Evolutionary conservation across 306 rosid genomes (phyloP), one percentile per base, ranked within the genome.

Genomic region (Fagus sylvatica): DNA sequence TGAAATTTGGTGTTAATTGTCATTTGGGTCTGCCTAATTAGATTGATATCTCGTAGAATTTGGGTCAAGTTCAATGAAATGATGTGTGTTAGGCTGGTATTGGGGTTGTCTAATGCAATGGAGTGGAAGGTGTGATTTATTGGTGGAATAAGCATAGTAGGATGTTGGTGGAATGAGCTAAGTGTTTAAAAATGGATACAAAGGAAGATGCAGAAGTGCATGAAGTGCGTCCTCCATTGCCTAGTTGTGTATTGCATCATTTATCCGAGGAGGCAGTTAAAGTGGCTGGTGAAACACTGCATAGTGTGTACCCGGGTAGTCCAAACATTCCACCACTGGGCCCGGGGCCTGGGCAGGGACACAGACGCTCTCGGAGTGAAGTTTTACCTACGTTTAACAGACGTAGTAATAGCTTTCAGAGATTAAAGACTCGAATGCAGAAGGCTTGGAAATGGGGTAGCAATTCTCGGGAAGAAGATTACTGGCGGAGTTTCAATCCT

Each of bases 361-460:
- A 92, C 82, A 86, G 92, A 75, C 85, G 97, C 9, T 61, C 81
- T 75, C 93, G 78, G 28, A 92, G 97, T 86, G 98, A 92, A 74
- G 61, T 89, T 78, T 73, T 73, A 54, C 34, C 71, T 12, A 57
- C 74, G 41, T 81, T 69, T 32, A 78, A 80, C 71, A 77, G 73
- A 54, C 94, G 92, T 19, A 84, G 67, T 73, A 72, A 84, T 54
- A 89, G 97, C 85, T 81, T 88, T 59, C 90, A 94, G 74, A 88
- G 82, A 84, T 77, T 94, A 60, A 94, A 84, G 83, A 76, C 71
- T 76, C 95, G 85, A 41, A 76, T 94, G 80, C 87, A 91, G 76
- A 90, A 66, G 87, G 95, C 93, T 39, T 92, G 92, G 91, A 74
- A 86, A 53, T 87, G 93, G 94, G 91, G 95, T 5, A 69, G 73